Percentiles rank a stretch among this genome's conserved stretches.
phyloP scores from a whole-genome alignment of 371 early-diverging fungal genomes.

The Circinella minor region DNA sequence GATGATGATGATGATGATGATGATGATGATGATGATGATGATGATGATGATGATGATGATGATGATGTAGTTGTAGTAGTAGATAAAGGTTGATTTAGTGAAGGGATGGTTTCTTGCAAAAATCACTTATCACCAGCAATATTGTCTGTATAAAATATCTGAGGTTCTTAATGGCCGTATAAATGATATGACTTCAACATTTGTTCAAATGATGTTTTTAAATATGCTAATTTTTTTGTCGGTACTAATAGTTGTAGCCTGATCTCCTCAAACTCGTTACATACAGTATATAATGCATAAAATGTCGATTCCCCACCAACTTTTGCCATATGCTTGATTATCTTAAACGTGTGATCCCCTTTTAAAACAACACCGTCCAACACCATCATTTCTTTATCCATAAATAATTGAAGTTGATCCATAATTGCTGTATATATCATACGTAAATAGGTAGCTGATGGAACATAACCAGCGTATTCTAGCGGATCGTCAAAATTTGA shows the following conservation, averaged over 20 bases:
- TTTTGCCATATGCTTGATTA: constrained; percentile 3
- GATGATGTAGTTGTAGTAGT: not conserved
- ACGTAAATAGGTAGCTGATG: not conserved
- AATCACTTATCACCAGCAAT: not conserved
- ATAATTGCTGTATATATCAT: not conserved
- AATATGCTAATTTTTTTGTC: not conserved
- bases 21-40: no score
- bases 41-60: no score
- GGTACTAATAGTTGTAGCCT: not conserved
- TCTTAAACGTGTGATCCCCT: not conserved
- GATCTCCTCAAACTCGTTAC: not conserved
- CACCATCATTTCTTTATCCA: constrained; percentile 3
- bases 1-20: no score
- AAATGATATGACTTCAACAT: not conserved
- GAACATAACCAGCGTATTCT: not conserved
- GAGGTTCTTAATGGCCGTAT: not conserved
- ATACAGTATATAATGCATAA: not conserved
- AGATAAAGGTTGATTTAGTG: not conserved
- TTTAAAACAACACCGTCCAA: not conserved
- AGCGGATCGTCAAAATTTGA: not conserved
- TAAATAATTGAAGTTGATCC: not conserved
- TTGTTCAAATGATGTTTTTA: not conserved
- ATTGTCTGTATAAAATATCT: constrained; percentile 2
- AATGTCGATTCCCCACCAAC: not conserved
- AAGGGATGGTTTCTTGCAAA: not conserved